These are phyloP conservation scores for Paraconiothyrium brasiliense DNA, from an alignment of 2,329 filamentous ascomycete species.

Conservation along the genomic window DNA sequence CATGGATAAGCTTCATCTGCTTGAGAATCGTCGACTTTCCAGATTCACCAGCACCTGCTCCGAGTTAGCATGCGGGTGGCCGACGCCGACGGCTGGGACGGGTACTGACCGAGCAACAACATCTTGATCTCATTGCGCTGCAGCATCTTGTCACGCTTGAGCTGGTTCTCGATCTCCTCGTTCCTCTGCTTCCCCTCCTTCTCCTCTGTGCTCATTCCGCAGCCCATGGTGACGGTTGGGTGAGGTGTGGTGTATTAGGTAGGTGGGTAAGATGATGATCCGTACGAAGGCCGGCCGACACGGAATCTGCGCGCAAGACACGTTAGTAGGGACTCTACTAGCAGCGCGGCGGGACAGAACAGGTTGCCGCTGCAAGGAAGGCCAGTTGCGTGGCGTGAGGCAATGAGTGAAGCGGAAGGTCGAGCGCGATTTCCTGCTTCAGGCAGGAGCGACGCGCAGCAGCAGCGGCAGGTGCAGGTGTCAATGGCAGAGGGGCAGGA, in stretches of 20 bases:
- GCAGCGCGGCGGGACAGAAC: not conserved
- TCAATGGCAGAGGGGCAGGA: constrained; percentile 20
- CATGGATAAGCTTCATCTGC: constrained; percentile 99
- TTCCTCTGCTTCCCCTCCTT: constrained; percentile 99
- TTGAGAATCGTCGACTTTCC: constrained; percentile 95
- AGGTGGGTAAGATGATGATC: constrained; percentile 37
- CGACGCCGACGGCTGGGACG: constrained; percentile 17
- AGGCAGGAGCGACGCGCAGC: constrained; percentile 14
- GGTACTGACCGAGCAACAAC: constrained; percentile 87
- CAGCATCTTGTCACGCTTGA: constrained; percentile 98
- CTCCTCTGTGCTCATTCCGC: constrained; percentile 99
- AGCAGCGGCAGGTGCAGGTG: constrained; percentile 19
- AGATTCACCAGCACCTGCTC: constrained; percentile 91
- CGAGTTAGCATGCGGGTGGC: constrained; percentile 38
- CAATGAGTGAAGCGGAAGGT: not conserved
- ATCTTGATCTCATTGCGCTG: constrained; percentile 99
- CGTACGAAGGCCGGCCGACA: constrained; percentile 47
- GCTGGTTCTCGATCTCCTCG: constrained; percentile 99
- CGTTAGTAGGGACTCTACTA: constrained; percentile 19
- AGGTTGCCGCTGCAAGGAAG: not conserved
- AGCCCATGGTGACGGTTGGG: constrained; percentile 81
- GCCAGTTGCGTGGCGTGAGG: not conserved
- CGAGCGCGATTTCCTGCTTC: constrained; percentile 18
- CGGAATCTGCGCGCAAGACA: constrained; percentile 34
- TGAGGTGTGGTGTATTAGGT: constrained; percentile 39